Base-by-base conservation (phyloP, 306 rosid genomes). In the barrel medic (Medicago truncatula) region DNA sequence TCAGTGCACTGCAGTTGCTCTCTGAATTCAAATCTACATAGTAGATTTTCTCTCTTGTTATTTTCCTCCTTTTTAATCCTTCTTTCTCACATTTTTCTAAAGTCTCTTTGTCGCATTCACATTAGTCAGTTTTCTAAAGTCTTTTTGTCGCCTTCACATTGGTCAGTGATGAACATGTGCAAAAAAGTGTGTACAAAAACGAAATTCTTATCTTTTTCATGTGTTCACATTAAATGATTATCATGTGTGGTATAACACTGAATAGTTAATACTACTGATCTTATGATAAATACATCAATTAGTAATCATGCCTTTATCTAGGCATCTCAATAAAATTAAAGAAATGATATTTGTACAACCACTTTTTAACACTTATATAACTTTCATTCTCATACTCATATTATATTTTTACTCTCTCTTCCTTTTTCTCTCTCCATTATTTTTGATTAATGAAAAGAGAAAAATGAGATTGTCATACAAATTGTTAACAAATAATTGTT, bases 1-100 rank as follows among this genome's bases (percentile, higher is more conserved):
- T 85, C 84, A 79, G 67, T 72, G 76, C 8, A 75, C 80, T 36
- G 36, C 31, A 36, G 50, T 59, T 47, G 1, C 6, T 16, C 31
- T 49, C 15, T 60, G 10, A 39, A 18, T 38, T 7, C 20, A 64
- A 52, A 54, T 65, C 8, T 40, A 40, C 16, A 23, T 14, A 31
- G 15, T 2, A 57, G 9, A 2, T 59, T 53, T 62, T 53, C 25
- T 39, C 44, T 41, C 18, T 6, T 16, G 0, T 46, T 69, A 43
- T 5, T 18, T 68, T 5, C 7, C 53, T 4, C 31, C 34, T 20
- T 56, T 11, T 57, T 57, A 57, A 57, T 8, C 34, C 16, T 25
- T 58, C 10, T 21, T 12, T 58, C 9, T 58, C 39, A 23, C 39
- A 21, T 17, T 16, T 23, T 56, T 56, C 20, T 0, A 10, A 21